A percentile compares a stretch with the other conserved stretches of the same genome.
Evolutionary conservation across 257 asterid species (phyloP).

Genomic region (Solanum piurae): DNA sequence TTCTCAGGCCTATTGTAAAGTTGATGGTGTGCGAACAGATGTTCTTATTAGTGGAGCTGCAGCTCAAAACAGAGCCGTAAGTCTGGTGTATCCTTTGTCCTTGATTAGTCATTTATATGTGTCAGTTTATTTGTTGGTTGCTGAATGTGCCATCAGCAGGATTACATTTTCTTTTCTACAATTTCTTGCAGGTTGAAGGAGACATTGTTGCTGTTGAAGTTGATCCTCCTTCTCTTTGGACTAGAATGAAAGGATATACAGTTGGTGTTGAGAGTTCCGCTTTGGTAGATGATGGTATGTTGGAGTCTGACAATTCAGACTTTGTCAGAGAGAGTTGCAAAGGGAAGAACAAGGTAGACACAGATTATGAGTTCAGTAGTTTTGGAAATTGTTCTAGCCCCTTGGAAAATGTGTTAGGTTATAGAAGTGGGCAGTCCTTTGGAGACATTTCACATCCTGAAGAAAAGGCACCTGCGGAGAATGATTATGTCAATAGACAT

Average conservation of each 20-base stretch:
- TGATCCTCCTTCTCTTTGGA: conserved; percentile 46
- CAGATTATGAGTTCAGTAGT: conserved; percentile 6
- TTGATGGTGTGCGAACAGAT: conserved; percentile 70
- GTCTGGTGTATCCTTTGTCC: conserved; percentile 5
- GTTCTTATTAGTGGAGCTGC: conserved; percentile 50
- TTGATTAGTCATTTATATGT: background rate
- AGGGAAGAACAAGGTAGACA: conserved; percentile 34
- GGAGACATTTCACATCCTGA: conserved; percentile 14
- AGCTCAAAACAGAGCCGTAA: conserved; percentile 87
- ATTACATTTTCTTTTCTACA: conserved; percentile 5
- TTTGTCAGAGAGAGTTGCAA: conserved; percentile 16
- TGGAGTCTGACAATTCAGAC: conserved; percentile 16
- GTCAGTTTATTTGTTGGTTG: background rate
- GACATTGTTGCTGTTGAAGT: conserved; percentile 66
- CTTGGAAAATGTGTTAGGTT: conserved; percentile 6
- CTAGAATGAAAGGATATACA: background rate
- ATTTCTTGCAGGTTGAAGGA: conserved; percentile 64
- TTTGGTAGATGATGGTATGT: conserved; percentile 10
- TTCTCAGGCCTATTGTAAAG: conserved; percentile 78
- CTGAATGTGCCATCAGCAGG: background rate
- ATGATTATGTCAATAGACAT: conserved; percentile 10
- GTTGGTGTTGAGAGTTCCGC: background rate
- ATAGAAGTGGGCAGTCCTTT: conserved; percentile 10
- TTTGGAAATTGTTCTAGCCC: conserved; percentile 3
- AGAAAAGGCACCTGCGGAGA: conserved; percentile 13